Base-by-base conservation (phyloP, 139 green algal genomes). In the Asterochloris sp. region DNA sequence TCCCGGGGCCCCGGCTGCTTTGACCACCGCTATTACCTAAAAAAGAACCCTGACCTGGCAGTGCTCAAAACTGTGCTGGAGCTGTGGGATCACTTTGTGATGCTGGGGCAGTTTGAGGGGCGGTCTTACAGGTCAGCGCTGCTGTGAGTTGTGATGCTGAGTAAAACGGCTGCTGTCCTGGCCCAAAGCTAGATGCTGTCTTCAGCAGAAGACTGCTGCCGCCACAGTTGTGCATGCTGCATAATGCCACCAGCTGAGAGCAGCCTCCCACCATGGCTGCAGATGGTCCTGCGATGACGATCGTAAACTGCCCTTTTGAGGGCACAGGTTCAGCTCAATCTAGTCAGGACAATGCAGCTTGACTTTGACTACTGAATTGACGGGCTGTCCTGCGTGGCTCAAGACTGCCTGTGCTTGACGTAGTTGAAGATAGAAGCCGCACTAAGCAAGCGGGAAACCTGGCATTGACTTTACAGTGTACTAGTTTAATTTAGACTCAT, bases 1-100 rank as follows among this genome's bases (percentile, higher is more conserved):
- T 80, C 73, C 1, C 78, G 88, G 10, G 88, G 88, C 0, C 86
- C 84, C 4, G 87, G 79, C 63, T 91, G 88, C 86, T 91, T 91
- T 78, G 88, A 91, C 68, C 85, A 89, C 28, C 47, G 62, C 6
- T 91, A 82, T 62, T 91, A 91, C 76, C 62, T 89, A 15, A 63
- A 68, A 13, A 74, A 80, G 27, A 81, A 81, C 26, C 63, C 79
- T 13, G 79, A 83, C 47, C 69, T 83, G 28, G 67, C 67, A 29
- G 79, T 67, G n/a, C 23, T 83, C 38, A 69, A 54, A 47, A 69
- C 68, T 60, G 67, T 68, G 38, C 47, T 78, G 10, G 79, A 83
- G 29, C 79, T 83, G 0, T 83, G 79, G 79, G 79, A 83, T 27
- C 79, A 83, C 54, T 83, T 83, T 64, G 68, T 77, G 19, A 83